These are phyloP conservation scores for Dimargaris cristalligena DNA, from an alignment of 192 early-diverging fungal species.

Conservation along the genomic window DNA sequence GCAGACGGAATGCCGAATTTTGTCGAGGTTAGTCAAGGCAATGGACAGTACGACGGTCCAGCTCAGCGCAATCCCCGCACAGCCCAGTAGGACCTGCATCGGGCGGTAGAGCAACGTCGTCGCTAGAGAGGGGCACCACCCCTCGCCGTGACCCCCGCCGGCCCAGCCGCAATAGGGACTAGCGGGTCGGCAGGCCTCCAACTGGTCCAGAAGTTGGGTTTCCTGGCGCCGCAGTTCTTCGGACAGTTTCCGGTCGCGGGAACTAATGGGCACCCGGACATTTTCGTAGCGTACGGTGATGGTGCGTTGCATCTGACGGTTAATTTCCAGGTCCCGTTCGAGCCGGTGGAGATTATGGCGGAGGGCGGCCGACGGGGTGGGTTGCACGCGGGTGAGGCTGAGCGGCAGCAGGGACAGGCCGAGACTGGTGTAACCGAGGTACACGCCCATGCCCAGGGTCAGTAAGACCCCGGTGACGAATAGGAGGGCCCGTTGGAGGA, in stretches of 20 bases:
- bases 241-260: conserved; percentile 5
- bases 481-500: conserved; percentile 17
- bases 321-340: conserved; percentile 7
- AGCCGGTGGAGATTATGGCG: conserved; percentile 1
- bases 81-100: neutral
- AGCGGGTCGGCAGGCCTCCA: neutral
- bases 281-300: conserved; percentile 4
- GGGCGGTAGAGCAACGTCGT: too few species aligned
- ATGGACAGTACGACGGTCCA: conserved; percentile 9
- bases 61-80: neutral
- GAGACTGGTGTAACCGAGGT: conserved; percentile 28
- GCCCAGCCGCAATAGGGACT: neutral
- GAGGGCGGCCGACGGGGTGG: neutral
- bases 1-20: conserved; percentile 30
- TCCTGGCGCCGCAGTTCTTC: conserved; percentile 3
- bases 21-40: conserved; percentile 25
- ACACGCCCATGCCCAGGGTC: conserved; percentile 31
- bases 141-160: neutral
- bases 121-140: too few species aligned
- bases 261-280: conserved; percentile 5
- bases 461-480: conserved; percentile 31
- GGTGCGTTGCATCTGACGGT: conserved; percentile 11
- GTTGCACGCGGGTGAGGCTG: neutral
- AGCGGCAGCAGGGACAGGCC: conserved; percentile 6
- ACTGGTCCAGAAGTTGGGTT: neutral